Evolutionary conservation across 148 eudicot species (phyloP).

Genomic region (Hydrangea macrophylla): DNA sequence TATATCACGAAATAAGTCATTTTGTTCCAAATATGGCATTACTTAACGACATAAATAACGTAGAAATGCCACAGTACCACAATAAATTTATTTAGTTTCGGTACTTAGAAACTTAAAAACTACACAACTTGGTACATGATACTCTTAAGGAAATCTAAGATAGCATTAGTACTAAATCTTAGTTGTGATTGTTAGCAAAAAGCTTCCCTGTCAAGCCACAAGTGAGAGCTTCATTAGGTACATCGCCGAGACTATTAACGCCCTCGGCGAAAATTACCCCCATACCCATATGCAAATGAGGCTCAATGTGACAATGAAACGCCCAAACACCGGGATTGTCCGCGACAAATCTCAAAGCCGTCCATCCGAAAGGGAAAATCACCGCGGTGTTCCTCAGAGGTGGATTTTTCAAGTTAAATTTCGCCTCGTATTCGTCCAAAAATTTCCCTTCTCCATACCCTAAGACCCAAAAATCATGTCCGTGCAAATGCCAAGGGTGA

Average conservation of each 20-base stretch:
- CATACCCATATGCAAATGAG: conserved; percentile 95
- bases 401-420: conserved; percentile 64
- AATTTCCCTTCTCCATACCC: conserved; percentile 87
- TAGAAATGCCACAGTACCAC: too few species aligned
- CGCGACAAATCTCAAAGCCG: conserved; percentile 70
- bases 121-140: too few species aligned
- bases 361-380: conserved; percentile 82
- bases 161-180: background rate
- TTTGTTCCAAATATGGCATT: too few species aligned
- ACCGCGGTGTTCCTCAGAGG: conserved; percentile 73
- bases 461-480: conserved; percentile 91
- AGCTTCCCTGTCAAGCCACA: conserved; percentile 71
- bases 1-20: too few species aligned
- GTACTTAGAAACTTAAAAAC: too few species aligned
- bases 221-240: conserved; percentile 58
- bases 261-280: conserved; percentile 75
- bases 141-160: too few species aligned
- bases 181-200: conserved; percentile 36
- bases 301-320: conserved; percentile 92
- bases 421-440: conserved; percentile 34
- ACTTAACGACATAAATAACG: too few species aligned
- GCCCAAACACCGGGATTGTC: conserved; percentile 96
- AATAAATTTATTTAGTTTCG: too few species aligned
- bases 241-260: conserved; percentile 27
- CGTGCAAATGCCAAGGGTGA: conserved; percentile 93